A percentile compares a stretch with the other conserved stretches of the same genome.
Evolutionary conservation across 441 rosid species (phyloP).

Genomic region (Breynia disticha): DNA sequence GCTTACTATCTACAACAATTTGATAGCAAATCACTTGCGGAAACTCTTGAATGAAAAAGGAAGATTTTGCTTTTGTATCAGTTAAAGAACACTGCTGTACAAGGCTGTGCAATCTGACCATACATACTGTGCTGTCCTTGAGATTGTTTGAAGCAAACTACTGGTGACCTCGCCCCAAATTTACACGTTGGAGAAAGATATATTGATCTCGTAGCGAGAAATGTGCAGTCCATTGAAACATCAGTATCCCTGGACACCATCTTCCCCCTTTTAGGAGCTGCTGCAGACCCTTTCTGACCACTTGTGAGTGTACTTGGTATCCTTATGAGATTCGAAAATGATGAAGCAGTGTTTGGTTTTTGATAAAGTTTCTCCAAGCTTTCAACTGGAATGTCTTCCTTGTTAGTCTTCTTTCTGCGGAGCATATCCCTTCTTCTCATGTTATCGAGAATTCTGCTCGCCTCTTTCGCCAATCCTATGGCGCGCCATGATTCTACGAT

Average conservation of each 20-base stretch:
- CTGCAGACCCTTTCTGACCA: constrained; percentile 21
- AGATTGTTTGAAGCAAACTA: constrained; percentile 45
- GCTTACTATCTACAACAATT: constrained; percentile 15
- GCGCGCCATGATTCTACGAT: constrained; percentile 73
- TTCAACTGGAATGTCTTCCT: constrained; percentile 29
- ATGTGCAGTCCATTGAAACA: constrained; percentile 16
- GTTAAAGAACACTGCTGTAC: constrained; percentile 47
- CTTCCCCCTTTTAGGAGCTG: constrained; percentile 20
- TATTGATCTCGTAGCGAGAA: constrained; percentile 27
- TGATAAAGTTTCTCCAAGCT: constrained; percentile 39
- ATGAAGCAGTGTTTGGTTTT: constrained; percentile 24
- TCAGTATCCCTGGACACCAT: constrained; percentile 24
- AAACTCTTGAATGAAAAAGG: neutral
- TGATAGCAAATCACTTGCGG: constrained; percentile 4
- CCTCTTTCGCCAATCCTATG: constrained; percentile 51
- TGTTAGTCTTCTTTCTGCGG: constrained; percentile 6
- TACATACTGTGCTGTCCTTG: constrained; percentile 30
- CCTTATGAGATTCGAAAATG: constrained; percentile 26
- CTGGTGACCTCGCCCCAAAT: constrained; percentile 36
- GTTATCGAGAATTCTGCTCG: constrained; percentile 27
- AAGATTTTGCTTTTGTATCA: constrained; percentile 11
- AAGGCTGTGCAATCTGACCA: constrained; percentile 41
- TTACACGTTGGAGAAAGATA: constrained; percentile 30
- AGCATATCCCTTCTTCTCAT: constrained; percentile 19
- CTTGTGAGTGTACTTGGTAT: constrained; percentile 16